Percentiles rank a stretch among this genome's conserved stretches.
phyloP scores from a whole-genome alignment of 75 land plant genomes.

The Isoetes taiwanensis region DNA sequence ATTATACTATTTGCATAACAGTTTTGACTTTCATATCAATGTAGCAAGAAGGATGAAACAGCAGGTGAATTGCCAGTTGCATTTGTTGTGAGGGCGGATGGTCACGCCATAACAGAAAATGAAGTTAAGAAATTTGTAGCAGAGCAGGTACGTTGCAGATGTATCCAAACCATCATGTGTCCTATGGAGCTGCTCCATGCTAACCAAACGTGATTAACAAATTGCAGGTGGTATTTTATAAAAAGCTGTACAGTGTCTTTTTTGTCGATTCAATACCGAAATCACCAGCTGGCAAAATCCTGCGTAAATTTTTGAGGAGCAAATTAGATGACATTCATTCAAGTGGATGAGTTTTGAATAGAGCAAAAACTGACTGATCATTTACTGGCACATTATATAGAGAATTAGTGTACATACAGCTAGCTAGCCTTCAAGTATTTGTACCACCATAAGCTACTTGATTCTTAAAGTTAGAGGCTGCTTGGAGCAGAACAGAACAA shows the following conservation, averaged over 20 bases:
- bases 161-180: neutral
- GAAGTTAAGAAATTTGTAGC: conserved; percentile 50
- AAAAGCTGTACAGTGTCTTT: conserved; percentile 41
- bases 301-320: conserved; percentile 25
- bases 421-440: too few relatives aligned
- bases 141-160: conserved; percentile 31
- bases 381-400: too few relatives aligned
- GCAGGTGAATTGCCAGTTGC: conserved; percentile 75
- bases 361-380: too few relatives aligned
- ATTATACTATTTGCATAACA: neutral
- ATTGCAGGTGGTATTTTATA: conserved; percentile 53
- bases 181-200: too few relatives aligned
- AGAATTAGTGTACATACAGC: too few relatives aligned
- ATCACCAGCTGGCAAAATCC: conserved; percentile 54
- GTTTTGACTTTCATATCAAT: neutral
- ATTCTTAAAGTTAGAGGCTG: too few relatives aligned
- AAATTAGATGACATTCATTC: too few relatives aligned
- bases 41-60: conserved; percentile 45
- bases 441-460: too few relatives aligned
- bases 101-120: conserved; percentile 33
- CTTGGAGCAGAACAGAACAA: too few relatives aligned
- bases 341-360: too few relatives aligned
- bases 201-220: neutral
- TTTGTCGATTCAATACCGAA: conserved; percentile 58
- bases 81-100: conserved; percentile 33